Evolutionary conservation across 352 stramenopile genomes (phyloP), one percentile per base, ranked within the genome.

Genomic region (Phytophthora foliorum): DNA sequence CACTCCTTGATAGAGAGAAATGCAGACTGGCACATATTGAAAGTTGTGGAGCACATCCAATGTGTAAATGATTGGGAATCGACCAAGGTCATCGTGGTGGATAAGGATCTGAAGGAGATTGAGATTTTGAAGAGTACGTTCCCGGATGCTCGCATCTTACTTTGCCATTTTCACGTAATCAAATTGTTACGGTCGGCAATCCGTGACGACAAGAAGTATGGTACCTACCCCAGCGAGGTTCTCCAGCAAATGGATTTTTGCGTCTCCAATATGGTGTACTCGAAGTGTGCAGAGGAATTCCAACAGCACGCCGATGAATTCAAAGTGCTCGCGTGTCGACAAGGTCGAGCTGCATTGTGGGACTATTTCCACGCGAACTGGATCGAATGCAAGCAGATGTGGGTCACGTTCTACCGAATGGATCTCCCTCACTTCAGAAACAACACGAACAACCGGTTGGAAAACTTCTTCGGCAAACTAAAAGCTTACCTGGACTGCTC

Each of bases 101-200:
- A 66, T 9, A 66, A 66, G 13, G 57, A 66, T 58, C n/a, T 58
- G n/a, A 66, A 65, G 11, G 36, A 65, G n/a, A 57, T 65, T 16
- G 46, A 57, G 8, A 46, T 65, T 19, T 24, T 65, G 17, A 49
- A 41, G 11, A 6, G 34, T 11, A 57, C 45, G 41, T 29, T 61
- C 31, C 41, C 54, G 22, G 39, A 21, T 16, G 25, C 6, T 9
- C 25, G 54, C 1, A 41, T 45, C 11, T 24, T 61, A 34, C 24
- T 61, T 4, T 61, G 54, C 19, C 54, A 61, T 41, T 60, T 60
- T 19, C 38, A 60, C 21, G 22, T 60, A 2, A 27, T 60, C 4
- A 60, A 60, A 38, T 60, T 22, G 55, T 27, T 62, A 22, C 27
- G 31, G 0, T 3, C 7, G 21, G 9, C 31, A 1, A 8, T 65